Conservation (phyloP, 345 rosid species). For the Eucalyptus shirleyi region DNA sequence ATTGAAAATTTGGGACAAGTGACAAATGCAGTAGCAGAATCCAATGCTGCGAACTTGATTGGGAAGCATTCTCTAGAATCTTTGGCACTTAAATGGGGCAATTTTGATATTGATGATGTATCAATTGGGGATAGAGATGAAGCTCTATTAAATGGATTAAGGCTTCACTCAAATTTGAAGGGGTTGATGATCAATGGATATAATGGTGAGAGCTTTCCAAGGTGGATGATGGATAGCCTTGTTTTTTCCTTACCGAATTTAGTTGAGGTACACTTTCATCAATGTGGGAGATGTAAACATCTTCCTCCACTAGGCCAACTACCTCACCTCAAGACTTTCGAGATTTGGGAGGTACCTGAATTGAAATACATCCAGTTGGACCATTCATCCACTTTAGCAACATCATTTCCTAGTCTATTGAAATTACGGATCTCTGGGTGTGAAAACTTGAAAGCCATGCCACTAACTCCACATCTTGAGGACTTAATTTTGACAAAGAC, state of each 20-base stretch:
- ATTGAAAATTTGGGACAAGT: not conserved
- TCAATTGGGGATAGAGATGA: not conserved
- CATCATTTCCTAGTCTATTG: no score
- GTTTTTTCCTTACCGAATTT: not conserved
- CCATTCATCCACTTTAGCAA: no score
- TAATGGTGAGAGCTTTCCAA: not conserved
- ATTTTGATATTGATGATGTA: not conserved
- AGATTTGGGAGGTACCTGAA: no score
- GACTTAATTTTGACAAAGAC: no score
- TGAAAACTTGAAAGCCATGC: no score
- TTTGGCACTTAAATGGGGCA: not conserved
- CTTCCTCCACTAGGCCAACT: no score
- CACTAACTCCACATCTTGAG: no score
- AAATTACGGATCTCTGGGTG: no score
- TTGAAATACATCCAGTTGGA: no score
- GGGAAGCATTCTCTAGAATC: not conserved
- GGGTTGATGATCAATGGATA: not conserved
- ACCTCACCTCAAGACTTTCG: no score
- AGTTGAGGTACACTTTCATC: no score
- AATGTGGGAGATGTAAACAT: no score
- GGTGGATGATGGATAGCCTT: not conserved
- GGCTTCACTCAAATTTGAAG: not conserved
- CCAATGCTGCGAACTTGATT: not conserved
- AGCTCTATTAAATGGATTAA: not conserved
- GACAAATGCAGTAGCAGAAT: not conserved